Conservation (phyloP, 768 basidiomycete species). For the Myochromella boudieri region DNA sequence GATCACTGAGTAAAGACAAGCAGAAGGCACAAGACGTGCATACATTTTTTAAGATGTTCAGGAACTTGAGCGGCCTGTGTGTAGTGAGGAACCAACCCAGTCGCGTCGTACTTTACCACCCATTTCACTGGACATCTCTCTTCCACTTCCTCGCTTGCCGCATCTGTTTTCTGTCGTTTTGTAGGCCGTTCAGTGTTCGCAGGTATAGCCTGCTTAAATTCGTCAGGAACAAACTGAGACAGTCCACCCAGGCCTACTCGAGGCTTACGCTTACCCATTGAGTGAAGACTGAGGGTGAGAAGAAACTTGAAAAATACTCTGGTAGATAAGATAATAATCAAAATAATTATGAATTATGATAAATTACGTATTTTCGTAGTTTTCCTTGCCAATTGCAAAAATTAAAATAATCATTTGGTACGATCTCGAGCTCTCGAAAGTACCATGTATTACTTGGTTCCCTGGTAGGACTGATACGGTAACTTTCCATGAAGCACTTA, state of each 20-base stretch:
- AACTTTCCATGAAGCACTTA: too few species aligned
- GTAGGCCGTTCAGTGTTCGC: conserved; percentile 22
- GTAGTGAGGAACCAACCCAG: conserved; percentile 74
- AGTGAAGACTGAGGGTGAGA: too few species aligned
- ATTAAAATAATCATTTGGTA: too few species aligned
- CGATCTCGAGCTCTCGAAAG: too few species aligned
- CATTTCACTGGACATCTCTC: conserved; percentile 18
- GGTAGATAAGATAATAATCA: too few species aligned
- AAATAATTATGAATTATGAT: too few species aligned
- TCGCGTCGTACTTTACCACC: conserved; percentile 61
- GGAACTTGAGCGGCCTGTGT: conserved; percentile 67
- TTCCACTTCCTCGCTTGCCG: conserved; percentile 21
- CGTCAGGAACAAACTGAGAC: conserved; percentile 40
- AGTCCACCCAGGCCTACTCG: conserved; percentile 43
- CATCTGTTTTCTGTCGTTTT: conserved; percentile 34
- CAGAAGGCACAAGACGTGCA: conserved; percentile 21
- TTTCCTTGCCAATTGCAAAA: too few species aligned
- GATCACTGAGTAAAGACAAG: neutral
- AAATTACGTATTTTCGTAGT: too few species aligned
- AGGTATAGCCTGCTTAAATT: conserved; percentile 21
- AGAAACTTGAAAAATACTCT: too few species aligned
- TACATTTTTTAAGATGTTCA: conserved; percentile 80
- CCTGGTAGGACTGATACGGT: too few species aligned
- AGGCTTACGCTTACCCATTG: too few species aligned
- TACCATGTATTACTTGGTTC: too few species aligned